Evolutionary conservation across 148 eudicot species (phyloP), one percentile per base, ranked within the genome.

Genomic region (Rheum nobile): DNA sequence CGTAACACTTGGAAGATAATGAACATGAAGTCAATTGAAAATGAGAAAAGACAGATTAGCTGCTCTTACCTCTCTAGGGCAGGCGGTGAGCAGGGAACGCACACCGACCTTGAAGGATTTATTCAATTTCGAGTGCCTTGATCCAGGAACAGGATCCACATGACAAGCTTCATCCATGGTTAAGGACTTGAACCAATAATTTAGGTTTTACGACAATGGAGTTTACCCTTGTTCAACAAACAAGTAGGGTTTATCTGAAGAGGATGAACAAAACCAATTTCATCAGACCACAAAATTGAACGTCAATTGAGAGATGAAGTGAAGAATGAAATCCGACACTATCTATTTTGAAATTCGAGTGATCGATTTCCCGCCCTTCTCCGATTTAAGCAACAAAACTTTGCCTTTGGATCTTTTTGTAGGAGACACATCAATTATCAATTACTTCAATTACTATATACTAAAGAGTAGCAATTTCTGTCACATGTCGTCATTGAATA

Each of bases 41-140:
- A 72, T 14, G 38, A 4, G 16, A n/a, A 52, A 65, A 29, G 52
- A 11, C 14, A 2, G 26, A 65, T 31, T 11, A 44, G 22, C 5
- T 48, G 38, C 17, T n/a, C 3, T 39, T 73, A 91, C 97, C 91
- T 91, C 88, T n/a, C 74, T 83, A 32, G 90, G 75, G 75, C 85
- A 85, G 16, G 91, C 81, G 19, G 89, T 87, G 67, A 89, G 89
- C 44, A 91, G 76, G 77, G 87, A 80, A 14, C 82, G 83, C 14
- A 86, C 38, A 16, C 69, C 79, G 8, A 79, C 82, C 75, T 80
- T 81, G 76, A 91, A 86, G n/a, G 90, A 82, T 73, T 79, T 86
- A 76, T 81, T 89, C 88, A 91, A 31, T 52, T 83, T 84, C 79
- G 67, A 63, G 31, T 82, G 86, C 69, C 86, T 76, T 17, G 74